A percentile compares a stretch with the other conserved stretches of the same genome.
phyloP scores from a whole-genome alignment of 768 basidiomycete species.

The Mycena amicta region DNA sequence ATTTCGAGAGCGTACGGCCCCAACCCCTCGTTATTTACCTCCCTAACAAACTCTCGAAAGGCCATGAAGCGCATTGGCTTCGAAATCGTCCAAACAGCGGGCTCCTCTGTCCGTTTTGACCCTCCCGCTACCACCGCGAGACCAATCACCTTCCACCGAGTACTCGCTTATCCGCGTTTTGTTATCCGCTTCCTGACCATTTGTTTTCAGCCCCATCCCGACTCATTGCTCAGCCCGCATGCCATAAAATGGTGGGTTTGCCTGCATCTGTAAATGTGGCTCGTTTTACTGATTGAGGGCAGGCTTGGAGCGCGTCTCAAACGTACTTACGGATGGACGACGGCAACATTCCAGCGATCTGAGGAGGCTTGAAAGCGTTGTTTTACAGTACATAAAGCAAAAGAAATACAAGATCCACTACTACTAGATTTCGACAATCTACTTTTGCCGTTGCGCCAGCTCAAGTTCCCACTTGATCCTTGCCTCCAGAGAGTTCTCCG shows the following conservation, averaged over 20 bases:
- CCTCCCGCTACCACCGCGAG: conserved; percentile 3
- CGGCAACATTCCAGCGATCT: not conserved
- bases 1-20: conserved; percentile 15
- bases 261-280: not conserved
- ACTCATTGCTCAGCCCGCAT: not conserved
- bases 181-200: not conserved
- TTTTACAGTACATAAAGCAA: no score
- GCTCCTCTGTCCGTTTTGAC: conserved; percentile 8
- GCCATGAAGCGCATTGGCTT: conserved; percentile 12
- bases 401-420: no score
- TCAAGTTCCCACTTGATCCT: conserved; percentile 18
- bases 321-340: conserved; percentile 1
- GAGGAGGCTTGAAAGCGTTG: not conserved
- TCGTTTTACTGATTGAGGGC: no score
- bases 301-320: conserved; percentile 1
- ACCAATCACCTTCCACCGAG: conserved; percentile 4
- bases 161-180: not conserved
- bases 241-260: not conserved
- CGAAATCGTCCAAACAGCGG: conserved; percentile 7
- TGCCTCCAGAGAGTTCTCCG: conserved; percentile 14
- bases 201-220: not conserved
- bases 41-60: not conserved
- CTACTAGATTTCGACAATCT: not conserved
- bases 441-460: not conserved
- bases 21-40: not conserved